Evolutionary conservation across 768 basidiomycete genomes (phyloP).

Genomic region (Mrakia frigida): DNA sequence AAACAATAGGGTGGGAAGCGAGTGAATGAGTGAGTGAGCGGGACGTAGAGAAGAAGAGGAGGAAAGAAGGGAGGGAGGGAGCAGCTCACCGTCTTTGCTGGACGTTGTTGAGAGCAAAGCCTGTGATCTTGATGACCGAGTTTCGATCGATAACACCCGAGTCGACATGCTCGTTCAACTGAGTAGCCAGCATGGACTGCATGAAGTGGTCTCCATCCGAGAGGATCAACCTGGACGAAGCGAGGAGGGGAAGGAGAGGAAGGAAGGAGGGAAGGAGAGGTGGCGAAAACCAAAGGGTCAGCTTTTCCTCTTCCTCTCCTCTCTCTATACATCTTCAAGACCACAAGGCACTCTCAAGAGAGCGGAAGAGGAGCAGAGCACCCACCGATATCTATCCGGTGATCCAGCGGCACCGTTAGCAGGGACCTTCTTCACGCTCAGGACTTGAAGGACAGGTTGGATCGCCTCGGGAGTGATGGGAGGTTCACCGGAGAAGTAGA

Average conservation of each 20-base stretch:
- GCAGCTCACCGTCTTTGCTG: conserved; percentile 61
- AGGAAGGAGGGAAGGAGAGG: conserved; percentile 14
- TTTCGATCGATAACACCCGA: conserved; percentile 60
- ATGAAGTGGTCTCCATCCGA: conserved; percentile 82
- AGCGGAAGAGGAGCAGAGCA: neutral
- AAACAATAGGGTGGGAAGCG: neutral
- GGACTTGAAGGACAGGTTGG: conserved; percentile 62
- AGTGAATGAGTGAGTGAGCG: neutral
- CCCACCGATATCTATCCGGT: conserved; percentile 44
- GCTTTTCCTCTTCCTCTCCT: conserved; percentile 29
- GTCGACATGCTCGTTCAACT: conserved; percentile 70
- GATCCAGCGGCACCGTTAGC: conserved; percentile 44
- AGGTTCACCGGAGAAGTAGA: conserved; percentile 12
- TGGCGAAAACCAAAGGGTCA: conserved; percentile 1
- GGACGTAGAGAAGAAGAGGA: neutral
- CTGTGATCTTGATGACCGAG: conserved; percentile 63
- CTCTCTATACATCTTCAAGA: neutral
- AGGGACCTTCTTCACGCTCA: conserved; percentile 73
- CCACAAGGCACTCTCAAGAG: neutral
- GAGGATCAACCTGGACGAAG: conserved; percentile 59
- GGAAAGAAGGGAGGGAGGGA: neutral
- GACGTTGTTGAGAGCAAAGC: conserved; percentile 74
- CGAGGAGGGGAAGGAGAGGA: neutral
- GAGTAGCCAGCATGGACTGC: conserved; percentile 93
- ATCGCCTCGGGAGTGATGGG: conserved; percentile 4